phyloP scores from a whole-genome alignment of 2,329 filamentous ascomycete genomes.

The Alternaria novae-zelandiae region DNA sequence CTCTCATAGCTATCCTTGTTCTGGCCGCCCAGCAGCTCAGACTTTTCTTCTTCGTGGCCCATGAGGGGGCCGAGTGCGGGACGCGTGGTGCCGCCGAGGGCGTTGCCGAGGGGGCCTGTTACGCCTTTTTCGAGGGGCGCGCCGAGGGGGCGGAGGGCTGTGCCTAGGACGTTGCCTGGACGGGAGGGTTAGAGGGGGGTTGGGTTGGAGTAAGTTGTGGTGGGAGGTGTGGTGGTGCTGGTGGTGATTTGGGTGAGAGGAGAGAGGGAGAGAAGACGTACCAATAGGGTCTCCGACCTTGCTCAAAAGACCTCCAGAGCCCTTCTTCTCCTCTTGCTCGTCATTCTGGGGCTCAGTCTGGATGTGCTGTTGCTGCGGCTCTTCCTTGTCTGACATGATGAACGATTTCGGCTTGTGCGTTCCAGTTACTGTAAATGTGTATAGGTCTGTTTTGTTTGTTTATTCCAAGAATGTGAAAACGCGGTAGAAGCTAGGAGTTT shows the following conservation, averaged over 20 bases:
- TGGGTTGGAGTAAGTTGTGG: too few relatives aligned
- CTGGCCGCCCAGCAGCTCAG: slow-evolving; percentile 47
- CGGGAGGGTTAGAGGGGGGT: background rate
- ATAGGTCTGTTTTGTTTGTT: too few relatives aligned
- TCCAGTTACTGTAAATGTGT: too few relatives aligned
- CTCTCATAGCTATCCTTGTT: slow-evolving; percentile 49
- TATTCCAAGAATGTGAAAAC: background rate
- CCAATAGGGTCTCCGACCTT: slow-evolving; percentile 42
- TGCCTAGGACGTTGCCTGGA: slow-evolving; percentile 48
- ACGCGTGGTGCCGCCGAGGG: slow-evolving; percentile 46
- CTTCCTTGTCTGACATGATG: slow-evolving; percentile 19
- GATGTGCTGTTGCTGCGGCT: slow-evolving; percentile 36
- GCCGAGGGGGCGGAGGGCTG: slow-evolving; percentile 49
- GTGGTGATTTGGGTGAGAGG: background rate
- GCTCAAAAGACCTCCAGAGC: slow-evolving; percentile 37
- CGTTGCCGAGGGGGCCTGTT: slow-evolving; percentile 46
- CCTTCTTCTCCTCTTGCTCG: slow-evolving; percentile 27
- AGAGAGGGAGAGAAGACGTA: slow-evolving; percentile 12
- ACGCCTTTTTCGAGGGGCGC: slow-evolving; percentile 45
- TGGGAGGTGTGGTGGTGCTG: background rate
- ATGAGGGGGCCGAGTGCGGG: slow-evolving; percentile 44
- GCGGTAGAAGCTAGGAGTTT: background rate
- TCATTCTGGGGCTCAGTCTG: slow-evolving; percentile 24
- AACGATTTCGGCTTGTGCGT: too few relatives aligned
- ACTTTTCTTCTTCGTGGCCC: slow-evolving; percentile 44